Evolutionary conservation across 2,329 filamentous ascomycete species (phyloP), one percentile per base, ranked within the genome.

Genomic region (Achaetomium macrosporum): DNA sequence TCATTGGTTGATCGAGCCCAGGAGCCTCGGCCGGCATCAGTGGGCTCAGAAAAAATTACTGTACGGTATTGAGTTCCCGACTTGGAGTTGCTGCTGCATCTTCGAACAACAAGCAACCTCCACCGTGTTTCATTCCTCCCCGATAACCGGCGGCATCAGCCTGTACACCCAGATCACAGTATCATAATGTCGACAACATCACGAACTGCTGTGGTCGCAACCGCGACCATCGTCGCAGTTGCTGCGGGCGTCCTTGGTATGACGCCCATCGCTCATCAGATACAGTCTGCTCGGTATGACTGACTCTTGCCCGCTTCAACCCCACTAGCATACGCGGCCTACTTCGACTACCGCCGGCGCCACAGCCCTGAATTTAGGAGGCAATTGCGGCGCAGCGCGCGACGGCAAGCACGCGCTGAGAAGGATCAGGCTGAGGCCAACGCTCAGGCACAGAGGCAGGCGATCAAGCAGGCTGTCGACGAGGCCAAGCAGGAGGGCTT

Each of bases 401-500:
- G 88, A 71, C 79, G 79, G 66, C 81, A 86, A 69, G 82, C 79
- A 59, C 84, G 85, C 62, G 81, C 76, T 55, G 83, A 84, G 64
- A 89, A 90, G 74, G 85, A 88, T 64, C 79, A 84, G 67, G 85
- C 83, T 57, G 81, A 85, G 66, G 78, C 79, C 55, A 78, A 82
- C 60, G 78, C 78, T 58, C 77, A 79, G 62, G 76, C 78, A 69
- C 85, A 88, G 75, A 83, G 85, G 67, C 79, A 88, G 69, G 75
- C 78, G 63, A 88, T 99, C 73, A 86, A 85, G 72, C 71, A 73
- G 53, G 83, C 82, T 48, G 87, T 97, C 45, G 83, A 90, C 63
- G 81, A 87, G 64, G 90, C 91, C 63, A 88, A 90, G 74, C 87
- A 88, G 54, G 90, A 95, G 71, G 93, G 92, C 53, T 96, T 95